A percentile compares a stretch with the other conserved stretches of the same genome.
These are phyloP conservation scores for Dothideomycetes sp. DNA, from an alignment of 2,329 filamentous ascomycete species.

Conservation along the genomic window DNA sequence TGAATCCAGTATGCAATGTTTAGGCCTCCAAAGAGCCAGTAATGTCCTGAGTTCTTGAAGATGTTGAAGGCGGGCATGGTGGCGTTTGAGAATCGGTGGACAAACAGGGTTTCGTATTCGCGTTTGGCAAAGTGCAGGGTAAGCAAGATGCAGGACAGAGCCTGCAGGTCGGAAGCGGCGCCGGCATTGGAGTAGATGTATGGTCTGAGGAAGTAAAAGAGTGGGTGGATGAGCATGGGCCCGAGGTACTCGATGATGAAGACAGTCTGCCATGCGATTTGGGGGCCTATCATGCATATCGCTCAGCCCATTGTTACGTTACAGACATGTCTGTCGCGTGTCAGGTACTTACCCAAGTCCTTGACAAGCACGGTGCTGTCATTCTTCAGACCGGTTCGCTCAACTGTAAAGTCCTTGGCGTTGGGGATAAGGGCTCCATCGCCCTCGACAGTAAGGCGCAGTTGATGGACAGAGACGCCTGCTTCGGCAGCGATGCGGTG, in stretches of 20 bases:
- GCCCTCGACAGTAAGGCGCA: constrained; percentile 54
- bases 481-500: constrained; percentile 42
- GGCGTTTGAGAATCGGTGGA: constrained; percentile 88
- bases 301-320: not conserved
- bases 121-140: constrained; percentile 85
- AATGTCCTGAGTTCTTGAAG: constrained; percentile 90
- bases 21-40: constrained; percentile 76
- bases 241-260: constrained; percentile 94
- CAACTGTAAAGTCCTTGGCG: constrained; percentile 38
- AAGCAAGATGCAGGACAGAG: constrained; percentile 62
- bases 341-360: constrained; percentile 89
- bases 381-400: constrained; percentile 45
- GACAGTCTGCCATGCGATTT: constrained; percentile 86
- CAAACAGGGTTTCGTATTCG: constrained; percentile 84
- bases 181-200: constrained; percentile 52
- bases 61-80: constrained; percentile 91
- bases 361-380: constrained; percentile 68
- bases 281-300: constrained; percentile 67
- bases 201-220: constrained; percentile 59
- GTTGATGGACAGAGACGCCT: constrained; percentile 45
- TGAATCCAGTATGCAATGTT: constrained; percentile 81
- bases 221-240: constrained; percentile 75
- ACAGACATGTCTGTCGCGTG: not conserved
- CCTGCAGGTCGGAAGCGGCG: constrained; percentile 53
- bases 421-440: constrained; percentile 50